Conservation (phyloP, 768 basidiomycete species). For the Tulasnella sp. region DNA sequence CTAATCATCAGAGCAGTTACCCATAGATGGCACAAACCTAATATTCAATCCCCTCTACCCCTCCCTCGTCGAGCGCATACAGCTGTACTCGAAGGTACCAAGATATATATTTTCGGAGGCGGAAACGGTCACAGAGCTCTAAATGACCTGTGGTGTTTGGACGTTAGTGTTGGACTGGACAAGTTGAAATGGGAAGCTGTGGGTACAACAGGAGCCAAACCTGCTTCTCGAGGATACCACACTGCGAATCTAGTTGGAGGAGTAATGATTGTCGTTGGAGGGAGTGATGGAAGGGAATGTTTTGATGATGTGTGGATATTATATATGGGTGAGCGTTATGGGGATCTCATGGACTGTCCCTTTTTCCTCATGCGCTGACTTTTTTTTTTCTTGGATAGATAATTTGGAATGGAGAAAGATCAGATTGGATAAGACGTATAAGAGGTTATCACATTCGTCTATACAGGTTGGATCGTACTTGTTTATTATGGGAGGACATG, state of each 20-base stretch:
- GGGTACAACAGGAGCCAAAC: slow-evolving; percentile 36
- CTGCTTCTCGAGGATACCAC: slow-evolving; percentile 63
- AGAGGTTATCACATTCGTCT: slow-evolving; percentile 70
- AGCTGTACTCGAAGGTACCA: slow-evolving; percentile 54
- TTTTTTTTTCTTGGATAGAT: slow-evolving; percentile 18
- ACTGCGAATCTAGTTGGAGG: slow-evolving; percentile 77
- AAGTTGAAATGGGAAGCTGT: slow-evolving; percentile 48
- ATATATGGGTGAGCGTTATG: slow-evolving; percentile 52
- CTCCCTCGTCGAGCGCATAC: slow-evolving; percentile 79
- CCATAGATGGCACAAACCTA: slow-evolving; percentile 25
- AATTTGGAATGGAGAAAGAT: slow-evolving; percentile 27
- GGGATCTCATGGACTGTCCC: not conserved
- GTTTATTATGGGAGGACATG: slow-evolving; percentile 81
- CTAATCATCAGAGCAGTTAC: slow-evolving; percentile 19
- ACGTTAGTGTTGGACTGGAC: slow-evolving; percentile 36
- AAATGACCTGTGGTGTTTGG: slow-evolving; percentile 81
- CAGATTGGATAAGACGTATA: slow-evolving; percentile 30
- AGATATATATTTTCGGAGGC: slow-evolving; percentile 84
- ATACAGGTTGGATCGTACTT: slow-evolving; percentile 88
- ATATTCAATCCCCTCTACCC: slow-evolving; percentile 25
- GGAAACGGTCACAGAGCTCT: slow-evolving; percentile 84
- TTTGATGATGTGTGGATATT: slow-evolving; percentile 83
- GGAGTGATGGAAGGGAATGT: slow-evolving; percentile 79
- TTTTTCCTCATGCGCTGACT: not conserved
- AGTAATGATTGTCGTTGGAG: slow-evolving; percentile 79